Evolutionary conservation across 768 basidiomycete species (phyloP).

Genomic region (Tricholoma bakamatsutake): DNA sequence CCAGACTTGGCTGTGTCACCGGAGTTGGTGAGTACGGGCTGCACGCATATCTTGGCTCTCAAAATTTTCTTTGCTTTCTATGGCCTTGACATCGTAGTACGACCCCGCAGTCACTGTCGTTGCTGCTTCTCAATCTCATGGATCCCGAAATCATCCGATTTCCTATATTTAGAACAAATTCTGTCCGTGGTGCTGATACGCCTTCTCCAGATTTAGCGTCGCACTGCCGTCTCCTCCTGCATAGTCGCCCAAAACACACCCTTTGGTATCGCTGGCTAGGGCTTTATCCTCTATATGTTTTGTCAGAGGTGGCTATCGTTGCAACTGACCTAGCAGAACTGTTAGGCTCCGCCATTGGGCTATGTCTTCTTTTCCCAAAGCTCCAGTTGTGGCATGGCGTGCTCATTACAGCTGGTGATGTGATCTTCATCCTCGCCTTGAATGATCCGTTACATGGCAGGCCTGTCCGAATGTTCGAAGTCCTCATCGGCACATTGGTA

Average conservation of each 20-base stretch:
- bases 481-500: constrained; percentile 58
- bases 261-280: constrained; percentile 50
- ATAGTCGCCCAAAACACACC: constrained; percentile 57
- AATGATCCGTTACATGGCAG: constrained; percentile 63
- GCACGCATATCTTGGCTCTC: neutral
- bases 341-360: constrained; percentile 74
- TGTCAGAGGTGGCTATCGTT: constrained; percentile 69
- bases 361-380: constrained; percentile 66
- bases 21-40: constrained; percentile 52
- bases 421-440: constrained; percentile 63
- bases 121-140: neutral
- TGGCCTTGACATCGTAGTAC: neutral
- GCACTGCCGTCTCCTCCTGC: constrained; percentile 57
- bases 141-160: neutral
- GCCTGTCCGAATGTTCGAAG: constrained; percentile 66
- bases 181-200: neutral
- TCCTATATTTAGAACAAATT: neutral
- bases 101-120: neutral
- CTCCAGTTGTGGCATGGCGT: constrained; percentile 69
- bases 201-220: constrained; percentile 38
- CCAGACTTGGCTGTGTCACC: constrained; percentile 77
- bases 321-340: constrained; percentile 80
- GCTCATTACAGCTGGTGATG: constrained; percentile 62
- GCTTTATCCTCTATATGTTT: constrained; percentile 58
- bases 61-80: neutral